Evolutionary conservation across 129 eudicot species (phyloP), one percentile per base, ranked within the genome.

Genomic region (Flaveria sonorensis): DNA sequence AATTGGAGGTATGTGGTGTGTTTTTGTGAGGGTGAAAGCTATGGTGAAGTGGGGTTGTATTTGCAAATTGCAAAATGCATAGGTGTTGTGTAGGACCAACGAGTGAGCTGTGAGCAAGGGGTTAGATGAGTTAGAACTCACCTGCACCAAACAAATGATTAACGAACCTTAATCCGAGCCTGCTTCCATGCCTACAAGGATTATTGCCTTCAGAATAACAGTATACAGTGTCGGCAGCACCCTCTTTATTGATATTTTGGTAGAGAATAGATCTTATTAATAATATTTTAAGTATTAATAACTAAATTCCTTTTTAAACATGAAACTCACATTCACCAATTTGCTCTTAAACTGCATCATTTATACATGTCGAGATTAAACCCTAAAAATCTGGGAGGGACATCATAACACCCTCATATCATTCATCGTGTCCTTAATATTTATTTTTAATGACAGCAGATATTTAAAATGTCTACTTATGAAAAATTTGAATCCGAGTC

Each of bases 221-320:
- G 40, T 46, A 19, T n/a, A 32, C 15, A 61, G 87, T 87, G 96
- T 90, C 96, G 96, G 96, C 83, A 68, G 78, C 72, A 57, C 52
- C 36, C 23, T 23, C 26, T 6, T 21, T 26, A 11, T n/a, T 75
- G 62, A 28, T 60, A 74, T 40, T 60, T 47, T 61, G 61, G 60
- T 74, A 46, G 47, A 74, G 60, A 45, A 60, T 59, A 10, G 43
- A 59, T n/a, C 55, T 40, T 56, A 55, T 8, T 45, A 45, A 40
- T 40, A n/a, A 2, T 45, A 1, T 8, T 56, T 20, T 30, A 4
- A 30, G 6, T 30, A 3, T 6, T 36, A 5, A 36, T 36, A 32
- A 36, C 40, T 36, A 36, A 36, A 36, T 6, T 30, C 40, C 1
- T 36, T 36, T 36, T 36, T 5, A 36, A 36, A 36, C 40, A 36